Base-by-base conservation (phyloP, 1,284 basidiomycete species). In the Pascua sp. region DNA sequence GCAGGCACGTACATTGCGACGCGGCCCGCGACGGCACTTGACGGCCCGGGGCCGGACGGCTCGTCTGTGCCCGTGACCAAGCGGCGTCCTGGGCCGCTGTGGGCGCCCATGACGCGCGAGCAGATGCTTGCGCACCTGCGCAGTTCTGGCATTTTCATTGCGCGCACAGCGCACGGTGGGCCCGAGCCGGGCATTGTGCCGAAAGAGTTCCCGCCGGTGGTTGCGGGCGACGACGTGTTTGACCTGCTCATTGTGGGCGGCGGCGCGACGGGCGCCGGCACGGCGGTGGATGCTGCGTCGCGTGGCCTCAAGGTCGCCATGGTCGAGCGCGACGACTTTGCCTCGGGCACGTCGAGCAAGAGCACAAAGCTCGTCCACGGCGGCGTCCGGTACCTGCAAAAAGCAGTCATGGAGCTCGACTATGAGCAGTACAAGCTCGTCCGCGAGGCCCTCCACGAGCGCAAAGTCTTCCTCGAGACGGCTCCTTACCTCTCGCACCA, bases 301-400 rank as follows among this genome's bases (percentile, higher is more conserved):
- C 81, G 95, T 56, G 94, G 95, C 0, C 81, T 98, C 60, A 91
- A 86, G 72, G 93, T 98, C 17, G 95, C 91, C 0, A 80, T 97
- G 63, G 93, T 98, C 2, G 95, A 98, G 75, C 81, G 91, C 47
- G 90, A 91, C 69, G 95, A 98, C 75, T 98, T 95, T 68, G 85
- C 86, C 65, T 85, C 90, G 17, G 94, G 92, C 15, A 97, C 95
- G 0, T 96, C 91, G 4, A 96, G 92, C 36, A 98, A 98, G 76
- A 92, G 90, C 10, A 98, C 95, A 11, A 98, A 98, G 77, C 86
- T 98, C 51, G 93, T 98, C 1, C 95, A 98, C 78, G 95, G 95
- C 36, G 95, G 95, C 57, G 95, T 98, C 1, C 85, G 95, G 12
- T 98, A 98, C 78, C 84, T 98, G 12, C 94, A 97, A 71, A 98